Base-by-base conservation (phyloP, 1,284 basidiomycete genomes). In the Cystobasidiaceae sp. region DNA sequence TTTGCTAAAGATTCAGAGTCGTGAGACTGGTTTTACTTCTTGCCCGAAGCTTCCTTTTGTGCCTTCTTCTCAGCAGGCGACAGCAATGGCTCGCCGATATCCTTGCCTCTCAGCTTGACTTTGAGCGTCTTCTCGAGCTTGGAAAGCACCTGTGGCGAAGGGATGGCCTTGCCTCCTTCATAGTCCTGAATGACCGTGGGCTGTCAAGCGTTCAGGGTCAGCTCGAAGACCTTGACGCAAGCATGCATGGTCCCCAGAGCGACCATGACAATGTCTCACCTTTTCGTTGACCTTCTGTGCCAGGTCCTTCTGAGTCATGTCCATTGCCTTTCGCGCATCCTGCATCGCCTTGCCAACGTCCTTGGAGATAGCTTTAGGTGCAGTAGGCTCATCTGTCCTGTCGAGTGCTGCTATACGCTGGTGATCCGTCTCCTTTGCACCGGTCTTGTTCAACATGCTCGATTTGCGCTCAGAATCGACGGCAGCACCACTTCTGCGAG, bases 241-340 rank as follows among this genome's bases (percentile, higher is more conserved):
- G 23, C 45, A 23, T 11, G 45, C 45, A 46, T 17, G 8, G 4
- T 7, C 46, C 6, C 19, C 46, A 17, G 39, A 58, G n/a, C 48
- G 32, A 25, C 13, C 25, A 34, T 13, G 34, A 30, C 25, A 19
- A 37, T 4, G 33, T n/a, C 52, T 8, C 7, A 46, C 44, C 77
- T 92, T 92, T 81, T 93, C 89, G 77, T 93, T 94, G 75, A 92
- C 85, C 81, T 88, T 89, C 77, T 89, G 88, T 5, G 92, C 96
- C 27, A 97, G 81, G 67, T 97, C 94, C 79, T 96, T 97, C 79
- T 98, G 94, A 9, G 90, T 85, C 33, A 93, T 74, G 4, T 68
- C 71, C 59, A 73, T 70, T 13, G 85, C 88, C 80, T 85, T 82
- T 58, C 94, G 86, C 27, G 86, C 90, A 25, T 84, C 82, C 74